Base-by-base conservation (phyloP, 1,284 basidiomycete genomes). In the Heterobasidion occidentale region DNA sequence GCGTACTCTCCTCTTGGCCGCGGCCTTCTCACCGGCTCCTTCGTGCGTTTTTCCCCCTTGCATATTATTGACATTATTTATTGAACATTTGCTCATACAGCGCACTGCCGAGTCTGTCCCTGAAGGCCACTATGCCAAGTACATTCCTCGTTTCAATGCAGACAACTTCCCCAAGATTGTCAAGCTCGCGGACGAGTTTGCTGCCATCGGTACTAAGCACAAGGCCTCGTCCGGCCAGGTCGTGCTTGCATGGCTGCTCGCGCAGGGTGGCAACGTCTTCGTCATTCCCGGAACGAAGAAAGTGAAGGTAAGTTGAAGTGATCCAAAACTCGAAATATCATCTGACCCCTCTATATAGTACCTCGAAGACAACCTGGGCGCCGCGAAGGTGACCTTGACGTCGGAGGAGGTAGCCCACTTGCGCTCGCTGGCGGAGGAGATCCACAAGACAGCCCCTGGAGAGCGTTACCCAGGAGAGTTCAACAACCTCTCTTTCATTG, bases 1-100 rank as follows among this genome's bases (percentile, higher is more conserved):
- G 81, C 83, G 4, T 88, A 88, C 64, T 77, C 78, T 11, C 83
- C 83, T 0, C 71, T 87, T 14, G 84, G 82, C 4, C 71, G 83
- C 15, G 88, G 87, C 0, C 64, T 90, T 52, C 63, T 89, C 34
- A 82, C 82, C 0, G 86, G 86, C 1, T 67, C 68, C 62, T 74
- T 77, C 62, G 76, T 77, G 49, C 48, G 75, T 66, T 12, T 33
- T 33, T 19, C 15, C 9, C 20, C 9, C n/a, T 27, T 3, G 3
- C 20, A 5, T 20, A 12, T 12, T 12, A 20, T 49, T 1, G 17
- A 12, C 46, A 12, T 34, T 34, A 19, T 45, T 12, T 12, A 9
- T 27, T 11, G 9, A 33, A 7, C 12, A 20, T n/a, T 36, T 7
- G 14, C 50, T 6, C n/a, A 15, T 47, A 17, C 11, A 46, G n/a